phyloP scores from a whole-genome alignment of 2,329 filamentous ascomycete species.

The Pyrenochaeta sp. region DNA sequence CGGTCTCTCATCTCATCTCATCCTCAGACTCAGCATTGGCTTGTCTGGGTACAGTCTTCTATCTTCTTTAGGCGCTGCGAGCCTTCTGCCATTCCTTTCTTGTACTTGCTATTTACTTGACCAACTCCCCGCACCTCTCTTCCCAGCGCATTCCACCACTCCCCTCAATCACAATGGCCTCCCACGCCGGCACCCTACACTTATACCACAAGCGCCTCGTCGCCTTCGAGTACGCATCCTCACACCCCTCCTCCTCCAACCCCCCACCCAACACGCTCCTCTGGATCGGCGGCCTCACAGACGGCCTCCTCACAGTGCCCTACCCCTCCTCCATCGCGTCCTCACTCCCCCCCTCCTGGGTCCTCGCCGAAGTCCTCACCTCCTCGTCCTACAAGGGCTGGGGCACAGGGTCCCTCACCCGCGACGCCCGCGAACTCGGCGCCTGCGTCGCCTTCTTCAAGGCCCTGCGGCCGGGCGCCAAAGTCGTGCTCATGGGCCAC shows the following conservation, averaged over 20 bases:
- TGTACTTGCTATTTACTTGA: not conserved
- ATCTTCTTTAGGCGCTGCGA: no score
- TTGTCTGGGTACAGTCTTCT: no score
- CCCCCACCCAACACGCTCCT: slow-evolving; percentile 64
- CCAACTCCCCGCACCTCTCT: no score
- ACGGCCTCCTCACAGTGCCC: slow-evolving; percentile 71
- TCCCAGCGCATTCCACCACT: not conserved
- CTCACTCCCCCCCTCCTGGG: slow-evolving; percentile 60
- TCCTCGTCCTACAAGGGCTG: slow-evolving; percentile 63
- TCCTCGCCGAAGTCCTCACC: slow-evolving; percentile 59
- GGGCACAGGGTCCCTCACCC: slow-evolving; percentile 60
- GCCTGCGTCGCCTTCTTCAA: slow-evolving; percentile 61
- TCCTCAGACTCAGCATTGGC: no score
- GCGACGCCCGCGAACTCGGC: slow-evolving; percentile 63
- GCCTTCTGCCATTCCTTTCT: no score
- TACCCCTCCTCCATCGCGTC: slow-evolving; percentile 62
- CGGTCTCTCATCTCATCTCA: no score
- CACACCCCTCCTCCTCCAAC: slow-evolving; percentile 24
- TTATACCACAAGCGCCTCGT: slow-evolving; percentile 50
- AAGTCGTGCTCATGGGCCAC: slow-evolving; percentile 73
- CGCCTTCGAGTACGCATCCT: slow-evolving; percentile 56
- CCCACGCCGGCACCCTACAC: slow-evolving; percentile 51
- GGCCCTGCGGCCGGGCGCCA: slow-evolving; percentile 51
- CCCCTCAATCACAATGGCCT: slow-evolving; percentile 31
- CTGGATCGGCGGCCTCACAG: slow-evolving; percentile 74